These are phyloP conservation scores for Sclerotinia minor DNA, from an alignment of 2,329 filamentous ascomycete genomes.

Conservation along the genomic window DNA sequence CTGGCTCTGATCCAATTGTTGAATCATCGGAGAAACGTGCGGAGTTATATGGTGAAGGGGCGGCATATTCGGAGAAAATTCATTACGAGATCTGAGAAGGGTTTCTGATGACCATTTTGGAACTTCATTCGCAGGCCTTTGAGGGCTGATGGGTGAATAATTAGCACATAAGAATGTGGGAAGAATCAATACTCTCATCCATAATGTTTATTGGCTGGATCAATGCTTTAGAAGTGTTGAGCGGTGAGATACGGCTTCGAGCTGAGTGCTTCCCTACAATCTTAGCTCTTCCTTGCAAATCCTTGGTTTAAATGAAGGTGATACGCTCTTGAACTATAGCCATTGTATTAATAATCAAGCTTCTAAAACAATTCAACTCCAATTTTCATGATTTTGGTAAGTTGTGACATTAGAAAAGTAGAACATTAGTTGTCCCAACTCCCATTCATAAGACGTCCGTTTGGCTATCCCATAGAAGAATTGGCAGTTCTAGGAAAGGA, in stretches of 20 bases:
- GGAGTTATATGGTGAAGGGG: not conserved
- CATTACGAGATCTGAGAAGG: not conserved
- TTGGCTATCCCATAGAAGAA: not conserved
- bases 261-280: too few relatives aligned
- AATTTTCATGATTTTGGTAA: fast-evolving
- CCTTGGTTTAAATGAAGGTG: not conserved
- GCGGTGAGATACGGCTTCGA: not conserved
- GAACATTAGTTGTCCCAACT: not conserved
- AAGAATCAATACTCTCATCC: too few relatives aligned
- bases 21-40: fast-evolving
- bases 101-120: not conserved
- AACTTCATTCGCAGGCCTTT: not conserved
- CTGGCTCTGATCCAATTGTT: not conserved
- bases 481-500: too few relatives aligned
- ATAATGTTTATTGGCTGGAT: not conserved
- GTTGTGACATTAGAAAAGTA: not conserved
- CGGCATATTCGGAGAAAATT: not conserved
- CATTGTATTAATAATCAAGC: too few relatives aligned
- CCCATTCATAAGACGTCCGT: not conserved
- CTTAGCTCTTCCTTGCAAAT: too few relatives aligned
- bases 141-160: not conserved
- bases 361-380: too few relatives aligned
- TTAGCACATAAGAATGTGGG: not conserved
- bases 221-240: not conserved
- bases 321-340: not conserved